These are phyloP conservation scores for Penicillium sp. DNA, from an alignment of 2,329 filamentous ascomycete genomes.

Conservation along the genomic window DNA sequence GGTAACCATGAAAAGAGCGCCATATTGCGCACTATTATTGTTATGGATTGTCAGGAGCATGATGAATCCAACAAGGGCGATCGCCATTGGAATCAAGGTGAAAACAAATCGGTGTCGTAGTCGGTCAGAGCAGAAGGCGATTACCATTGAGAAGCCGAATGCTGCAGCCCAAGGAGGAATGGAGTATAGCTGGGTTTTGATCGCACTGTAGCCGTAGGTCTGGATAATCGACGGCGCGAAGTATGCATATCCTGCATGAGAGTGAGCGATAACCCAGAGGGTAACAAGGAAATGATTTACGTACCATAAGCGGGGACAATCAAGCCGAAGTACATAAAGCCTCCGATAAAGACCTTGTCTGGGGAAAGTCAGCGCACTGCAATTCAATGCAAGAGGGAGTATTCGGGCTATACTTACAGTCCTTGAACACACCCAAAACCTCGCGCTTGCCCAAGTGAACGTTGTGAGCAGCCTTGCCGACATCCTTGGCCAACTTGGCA, in stretches of 20 bases:
- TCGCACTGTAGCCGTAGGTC: constrained; percentile 61
- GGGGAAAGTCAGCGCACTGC: constrained; percentile 14
- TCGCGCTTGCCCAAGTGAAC: constrained; percentile 59
- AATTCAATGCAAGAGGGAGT: background rate
- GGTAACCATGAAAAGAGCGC: constrained; percentile 75
- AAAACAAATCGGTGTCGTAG: constrained; percentile 72
- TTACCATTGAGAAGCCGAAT: constrained; percentile 73
- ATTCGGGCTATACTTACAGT: constrained; percentile 46
- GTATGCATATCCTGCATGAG: constrained; percentile 62
- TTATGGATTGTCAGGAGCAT: constrained; percentile 72
- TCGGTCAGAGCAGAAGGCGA: constrained; percentile 71
- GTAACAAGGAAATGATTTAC: background rate
- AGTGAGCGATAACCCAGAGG: constrained; percentile 6
- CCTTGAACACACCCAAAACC: constrained; percentile 64
- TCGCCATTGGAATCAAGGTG: constrained; percentile 63
- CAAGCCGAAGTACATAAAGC: constrained; percentile 78
- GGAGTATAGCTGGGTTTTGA: constrained; percentile 51
- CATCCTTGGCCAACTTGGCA: constrained; percentile 65
- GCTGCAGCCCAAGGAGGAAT: constrained; percentile 66
- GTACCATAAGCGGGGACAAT: constrained; percentile 70
- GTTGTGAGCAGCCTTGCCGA: constrained; percentile 65
- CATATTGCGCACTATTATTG: constrained; percentile 64
- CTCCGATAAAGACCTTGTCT: constrained; percentile 68
- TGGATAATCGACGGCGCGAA: constrained; percentile 71
- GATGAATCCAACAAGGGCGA: constrained; percentile 71